Percentiles rank a stretch among this genome's conserved stretches.
Evolutionary conservation across 345 rosid species (phyloP).

Genomic region (Citrus mangshanensis): DNA sequence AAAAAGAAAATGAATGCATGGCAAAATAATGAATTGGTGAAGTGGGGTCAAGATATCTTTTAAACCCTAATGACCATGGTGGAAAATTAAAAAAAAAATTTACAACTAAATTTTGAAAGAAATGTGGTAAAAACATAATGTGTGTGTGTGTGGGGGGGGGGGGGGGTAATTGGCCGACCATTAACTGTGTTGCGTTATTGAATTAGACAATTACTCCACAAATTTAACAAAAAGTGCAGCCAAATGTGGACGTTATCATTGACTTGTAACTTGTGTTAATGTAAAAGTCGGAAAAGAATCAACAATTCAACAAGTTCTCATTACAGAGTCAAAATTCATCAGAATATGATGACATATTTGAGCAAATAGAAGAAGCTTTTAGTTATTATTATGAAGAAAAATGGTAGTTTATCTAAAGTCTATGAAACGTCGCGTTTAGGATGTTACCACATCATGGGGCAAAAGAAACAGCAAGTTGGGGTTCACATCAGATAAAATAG

Average conservation of each 20-base stretch:
- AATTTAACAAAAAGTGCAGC: not conserved
- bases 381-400: too few relatives aligned
- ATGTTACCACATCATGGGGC: not conserved
- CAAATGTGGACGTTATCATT: not conserved
- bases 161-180: not conserved
- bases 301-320: not conserved
- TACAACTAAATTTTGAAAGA: not conserved
- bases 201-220: not conserved
- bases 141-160: too few relatives aligned
- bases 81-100: not conserved
- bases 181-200: not conserved
- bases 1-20: not conserved
- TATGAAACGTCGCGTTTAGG: not conserved
- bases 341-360: not conserved
- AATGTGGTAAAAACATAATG: too few relatives aligned
- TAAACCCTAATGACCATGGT: not conserved
- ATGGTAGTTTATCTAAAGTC: not conserved
- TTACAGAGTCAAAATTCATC: not conserved
- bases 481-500: slow-evolving; percentile 20
- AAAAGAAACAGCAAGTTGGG: slow-evolving; percentile 5
- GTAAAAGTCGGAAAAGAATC: not conserved
- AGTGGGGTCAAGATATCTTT: not conserved
- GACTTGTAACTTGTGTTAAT: not conserved
- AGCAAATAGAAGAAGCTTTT: not conserved
- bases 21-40: not conserved